phyloP scores from a whole-genome alignment of 179 eudicot species.

The Silene vulgaris region DNA sequence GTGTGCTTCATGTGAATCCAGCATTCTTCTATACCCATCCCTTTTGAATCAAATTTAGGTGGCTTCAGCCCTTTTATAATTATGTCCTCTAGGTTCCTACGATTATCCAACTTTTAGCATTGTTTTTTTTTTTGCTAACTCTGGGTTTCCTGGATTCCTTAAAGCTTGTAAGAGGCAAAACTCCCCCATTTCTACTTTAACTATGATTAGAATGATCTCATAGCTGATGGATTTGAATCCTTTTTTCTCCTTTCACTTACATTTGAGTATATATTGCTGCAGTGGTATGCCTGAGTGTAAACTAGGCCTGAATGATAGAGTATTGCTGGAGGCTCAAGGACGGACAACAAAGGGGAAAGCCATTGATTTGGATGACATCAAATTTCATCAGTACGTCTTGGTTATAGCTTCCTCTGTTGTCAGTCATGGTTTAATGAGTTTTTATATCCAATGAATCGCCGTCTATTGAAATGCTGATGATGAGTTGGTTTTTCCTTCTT shows the following conservation, averaged over 20 bases:
- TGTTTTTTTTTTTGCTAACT: neutral
- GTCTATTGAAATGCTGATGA: neutral
- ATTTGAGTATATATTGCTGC: slow-evolving; percentile 24
- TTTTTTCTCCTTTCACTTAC: neutral
- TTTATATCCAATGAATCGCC: neutral
- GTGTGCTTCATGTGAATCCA: neutral
- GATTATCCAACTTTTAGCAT: neutral
- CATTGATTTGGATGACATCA: slow-evolving; percentile 90
- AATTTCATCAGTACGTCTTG: slow-evolving; percentile 80
- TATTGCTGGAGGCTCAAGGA: slow-evolving; percentile 90
- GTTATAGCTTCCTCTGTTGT: slow-evolving; percentile 14
- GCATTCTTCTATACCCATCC: neutral
- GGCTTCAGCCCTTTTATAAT: too few species aligned
- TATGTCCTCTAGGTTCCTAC: neutral
- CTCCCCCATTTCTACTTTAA: neutral
- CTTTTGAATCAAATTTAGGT: too few species aligned
- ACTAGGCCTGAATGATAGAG: slow-evolving; percentile 89
- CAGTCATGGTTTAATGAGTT: neutral
- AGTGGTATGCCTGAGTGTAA: slow-evolving; percentile 99
- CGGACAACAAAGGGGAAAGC: slow-evolving; percentile 84
- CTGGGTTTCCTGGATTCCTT: neutral
- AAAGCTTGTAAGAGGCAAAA: slow-evolving; percentile 1
- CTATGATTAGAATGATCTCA: neutral
- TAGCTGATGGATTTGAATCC: neutral
- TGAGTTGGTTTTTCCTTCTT: slow-evolving; percentile 1